Evolutionary conservation across 192 early-diverging fungal genomes (phyloP).

Genomic region (Rhizoclosmatium globosum): DNA sequence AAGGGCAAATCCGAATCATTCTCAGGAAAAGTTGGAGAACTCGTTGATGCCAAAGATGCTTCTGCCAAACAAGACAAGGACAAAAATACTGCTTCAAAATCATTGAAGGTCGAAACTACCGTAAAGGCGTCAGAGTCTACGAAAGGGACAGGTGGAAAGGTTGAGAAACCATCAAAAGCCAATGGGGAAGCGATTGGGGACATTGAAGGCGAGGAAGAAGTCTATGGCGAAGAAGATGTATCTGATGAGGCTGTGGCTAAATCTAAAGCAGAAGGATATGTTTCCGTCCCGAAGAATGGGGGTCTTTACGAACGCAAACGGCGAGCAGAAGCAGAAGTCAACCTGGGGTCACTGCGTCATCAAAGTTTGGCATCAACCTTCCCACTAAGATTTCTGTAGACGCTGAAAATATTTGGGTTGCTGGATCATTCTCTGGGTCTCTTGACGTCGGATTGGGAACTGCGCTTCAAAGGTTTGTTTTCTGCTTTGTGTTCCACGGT

Average conservation of each 20-base stretch:
- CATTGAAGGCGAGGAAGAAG: background rate
- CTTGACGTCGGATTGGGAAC: background rate
- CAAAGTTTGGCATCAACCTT: background rate
- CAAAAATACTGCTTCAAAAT: too few relatives aligned
- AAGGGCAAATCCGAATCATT: too few relatives aligned
- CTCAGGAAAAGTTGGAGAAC: too few relatives aligned
- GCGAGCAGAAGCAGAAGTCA: background rate
- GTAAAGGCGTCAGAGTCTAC: too few relatives aligned
- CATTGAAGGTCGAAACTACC: too few relatives aligned
- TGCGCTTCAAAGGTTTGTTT: conserved; percentile 8
- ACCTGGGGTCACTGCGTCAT: background rate
- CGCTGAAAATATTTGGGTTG: conserved; percentile 1
- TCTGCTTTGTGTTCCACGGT: background rate
- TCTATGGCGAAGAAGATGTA: background rate
- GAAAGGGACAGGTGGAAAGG: too few relatives aligned
- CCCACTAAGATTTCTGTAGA: conserved; percentile 11
- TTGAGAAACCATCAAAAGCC: too few relatives aligned
- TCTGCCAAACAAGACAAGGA: too few relatives aligned
- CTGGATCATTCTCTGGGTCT: conserved; percentile 9
- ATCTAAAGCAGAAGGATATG: too few relatives aligned
- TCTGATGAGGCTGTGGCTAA: too few relatives aligned
- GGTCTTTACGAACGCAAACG: background rate
- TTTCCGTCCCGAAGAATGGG: background rate
- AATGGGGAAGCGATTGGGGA: too few relatives aligned
- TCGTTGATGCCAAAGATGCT: too few relatives aligned